A percentile compares a stretch with the other conserved stretches of the same genome.
These are phyloP conservation scores for Theileria equi DNA, from an alignment of 169 alveolate genomes.

Conservation along the genomic window DNA sequence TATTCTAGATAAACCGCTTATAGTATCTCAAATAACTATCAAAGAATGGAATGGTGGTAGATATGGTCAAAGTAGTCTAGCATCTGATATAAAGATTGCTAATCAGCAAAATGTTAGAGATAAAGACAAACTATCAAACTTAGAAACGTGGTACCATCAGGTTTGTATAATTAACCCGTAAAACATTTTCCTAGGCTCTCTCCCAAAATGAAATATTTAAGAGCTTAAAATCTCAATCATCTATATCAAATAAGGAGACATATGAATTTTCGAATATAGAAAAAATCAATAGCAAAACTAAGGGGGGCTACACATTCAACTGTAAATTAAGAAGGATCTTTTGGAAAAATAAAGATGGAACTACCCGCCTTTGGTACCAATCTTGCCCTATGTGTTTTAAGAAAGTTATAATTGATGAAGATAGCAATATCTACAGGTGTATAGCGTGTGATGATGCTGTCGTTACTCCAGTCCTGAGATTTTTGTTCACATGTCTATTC, in stretches of 20 bases:
- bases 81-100: constrained; percentile 61
- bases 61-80: constrained; percentile 52
- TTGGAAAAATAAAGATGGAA: constrained; percentile 75
- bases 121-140: constrained; percentile 43
- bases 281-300: constrained; percentile 36
- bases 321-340: constrained; percentile 65
- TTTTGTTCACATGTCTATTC: neutral
- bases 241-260: constrained; percentile 38
- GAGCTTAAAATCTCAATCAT: constrained; percentile 60
- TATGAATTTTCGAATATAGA: constrained; percentile 58
- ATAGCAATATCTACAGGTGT: constrained; percentile 56
- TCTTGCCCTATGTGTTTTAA: constrained; percentile 72
- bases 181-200: constrained; percentile 9
- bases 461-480: constrained; percentile 62
- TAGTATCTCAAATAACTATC: constrained; percentile 38
- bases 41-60: constrained; percentile 75
- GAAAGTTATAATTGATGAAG: constrained; percentile 65
- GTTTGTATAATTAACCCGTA: constrained; percentile 14
- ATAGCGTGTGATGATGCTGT: constrained; percentile 67
- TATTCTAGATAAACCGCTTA: constrained; percentile 32
- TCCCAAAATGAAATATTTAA: constrained; percentile 61
- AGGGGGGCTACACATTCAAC: constrained; percentile 62
- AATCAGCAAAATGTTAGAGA: constrained; percentile 58
- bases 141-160: constrained; percentile 65
- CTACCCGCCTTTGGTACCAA: constrained; percentile 64